Percentiles rank a stretch among this genome's conserved stretches.
phyloP scores from a whole-genome alignment of 73 alveolate species.

The Paramecium bursaria region DNA sequence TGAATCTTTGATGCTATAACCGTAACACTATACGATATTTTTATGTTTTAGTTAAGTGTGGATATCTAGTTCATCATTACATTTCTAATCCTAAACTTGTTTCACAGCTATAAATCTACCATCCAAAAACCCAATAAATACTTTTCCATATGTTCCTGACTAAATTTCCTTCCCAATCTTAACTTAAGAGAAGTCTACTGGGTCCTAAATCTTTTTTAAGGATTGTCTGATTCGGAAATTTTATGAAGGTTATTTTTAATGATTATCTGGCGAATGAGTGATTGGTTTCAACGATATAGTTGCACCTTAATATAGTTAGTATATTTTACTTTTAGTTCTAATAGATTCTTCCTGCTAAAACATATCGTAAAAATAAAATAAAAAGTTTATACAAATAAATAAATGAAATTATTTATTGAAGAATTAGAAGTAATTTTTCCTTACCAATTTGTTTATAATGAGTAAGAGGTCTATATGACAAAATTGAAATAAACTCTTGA shows the following conservation, averaged over 20 bases:
- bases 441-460: constrained; percentile 81
- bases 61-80: constrained; percentile 47
- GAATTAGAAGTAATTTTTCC: constrained; percentile 80
- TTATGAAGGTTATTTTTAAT: no score
- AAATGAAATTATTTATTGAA: constrained; percentile 73
- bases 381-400: background rate
- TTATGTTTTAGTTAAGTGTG: constrained; percentile 48
- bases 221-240: no score
- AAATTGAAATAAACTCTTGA: constrained; percentile 78
- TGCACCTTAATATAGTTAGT: no score
- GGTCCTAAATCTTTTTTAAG: no score
- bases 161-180: constrained; percentile 21
- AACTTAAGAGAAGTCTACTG: no score
- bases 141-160: constrained; percentile 45
- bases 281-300: no score
- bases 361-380: background rate
- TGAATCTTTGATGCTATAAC: constrained; percentile 45
- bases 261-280: no score
- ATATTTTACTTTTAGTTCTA: no score
- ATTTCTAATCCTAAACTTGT: constrained; percentile 34
- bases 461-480: constrained; percentile 80
- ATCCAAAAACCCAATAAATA: constrained; percentile 23
- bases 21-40: constrained; percentile 61
- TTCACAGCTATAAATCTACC: constrained; percentile 68
- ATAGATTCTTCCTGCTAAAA: no score